These are phyloP conservation scores for Arthrobotrys megalospora DNA, from an alignment of 2,329 filamentous ascomycete genomes.

Conservation along the genomic window DNA sequence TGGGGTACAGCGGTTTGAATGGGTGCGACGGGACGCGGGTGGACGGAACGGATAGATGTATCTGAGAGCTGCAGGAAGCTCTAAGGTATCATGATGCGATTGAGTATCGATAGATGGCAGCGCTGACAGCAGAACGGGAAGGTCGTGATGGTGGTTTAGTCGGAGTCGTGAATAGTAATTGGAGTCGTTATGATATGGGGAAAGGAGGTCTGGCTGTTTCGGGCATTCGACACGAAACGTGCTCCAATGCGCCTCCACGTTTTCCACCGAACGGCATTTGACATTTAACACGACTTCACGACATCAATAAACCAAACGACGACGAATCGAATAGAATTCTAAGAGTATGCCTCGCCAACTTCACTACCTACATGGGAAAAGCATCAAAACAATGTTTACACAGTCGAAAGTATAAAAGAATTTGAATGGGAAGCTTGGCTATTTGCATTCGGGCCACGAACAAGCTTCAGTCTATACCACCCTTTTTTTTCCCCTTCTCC, in stretches of 20 bases:
- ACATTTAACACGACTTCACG: not conserved
- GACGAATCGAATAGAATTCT: constrained; percentile 29
- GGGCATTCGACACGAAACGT: constrained; percentile 46
- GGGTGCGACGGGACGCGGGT: constrained; percentile 9
- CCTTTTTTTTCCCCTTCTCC: not conserved
- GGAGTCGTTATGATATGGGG: constrained; percentile 37
- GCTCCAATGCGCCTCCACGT: not conserved
- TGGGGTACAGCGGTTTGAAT: not conserved
- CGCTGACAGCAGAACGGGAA: not conserved
- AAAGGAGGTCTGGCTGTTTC: constrained; percentile 54
- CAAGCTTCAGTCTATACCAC: constrained; percentile 29
- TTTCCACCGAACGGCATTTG: no score
- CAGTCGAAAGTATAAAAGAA: constrained; percentile 12
- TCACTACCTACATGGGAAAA: constrained; percentile 10
- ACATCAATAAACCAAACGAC: not conserved
- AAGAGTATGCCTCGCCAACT: constrained; percentile 46
- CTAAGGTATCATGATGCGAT: constrained; percentile 14
- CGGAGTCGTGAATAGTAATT: not conserved
- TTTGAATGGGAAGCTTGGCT: not conserved
- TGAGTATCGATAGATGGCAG: not conserved
- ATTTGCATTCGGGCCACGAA: not conserved
- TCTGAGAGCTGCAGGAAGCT: not conserved
- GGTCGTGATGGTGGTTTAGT: not conserved
- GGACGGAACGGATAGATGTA: not conserved
- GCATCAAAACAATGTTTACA: constrained; percentile 44